Evolutionary conservation across 2,329 filamentous ascomycete species (phyloP), one percentile per base, ranked within the genome.

Genomic region (Xylariaceae sp.): DNA sequence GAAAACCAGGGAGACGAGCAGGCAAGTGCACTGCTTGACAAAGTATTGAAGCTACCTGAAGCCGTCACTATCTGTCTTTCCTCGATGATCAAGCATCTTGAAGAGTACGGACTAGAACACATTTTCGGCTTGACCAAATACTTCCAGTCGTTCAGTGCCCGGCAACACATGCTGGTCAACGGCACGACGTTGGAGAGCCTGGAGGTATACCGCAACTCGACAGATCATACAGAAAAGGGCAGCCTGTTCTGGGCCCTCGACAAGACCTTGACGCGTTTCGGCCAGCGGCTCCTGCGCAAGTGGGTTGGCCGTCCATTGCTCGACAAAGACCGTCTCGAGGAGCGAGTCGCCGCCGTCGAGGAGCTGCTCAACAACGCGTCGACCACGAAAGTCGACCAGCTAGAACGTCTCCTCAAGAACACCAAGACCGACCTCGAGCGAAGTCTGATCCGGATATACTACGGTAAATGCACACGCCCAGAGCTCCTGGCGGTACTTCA

Each of bases 61-160:
- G 73, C 84, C 30, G 87, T 95, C 26, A 95, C 85, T 0, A 81
- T 95, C 28, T 98, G 92, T 62, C 73, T 98, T 11, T 96, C 92
- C 3, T 85, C 89, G 9, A 96, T 98, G 89, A 97, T 98, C 52
- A 86, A 76, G 1, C 89, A 98, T 56, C 70, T 98, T 52, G 82
- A 80, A 13, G 89, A 95, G 49, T 98, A 96, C 59, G 88, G 88
- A 1, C 71, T 98, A 14, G 85, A 97, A 61, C 88, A 97, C 66
- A 87, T 98, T 37, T 95, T 98, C 53, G 85, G 95, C 55, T 68
- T 98, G 30, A 97, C 92, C 2, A 95, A 94, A 54, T 95, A 97
- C 65, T 98, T 98, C 56, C 84, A 95, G 52, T 88, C 88, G 2
- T 98, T 98, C 65, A 95, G 86, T 52, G 87, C 89, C 6, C 74